Evolutionary conservation across 2,329 filamentous ascomycete species (phyloP), one percentile per base, ranked within the genome.

Genomic region (Penicillium thymicola): DNA sequence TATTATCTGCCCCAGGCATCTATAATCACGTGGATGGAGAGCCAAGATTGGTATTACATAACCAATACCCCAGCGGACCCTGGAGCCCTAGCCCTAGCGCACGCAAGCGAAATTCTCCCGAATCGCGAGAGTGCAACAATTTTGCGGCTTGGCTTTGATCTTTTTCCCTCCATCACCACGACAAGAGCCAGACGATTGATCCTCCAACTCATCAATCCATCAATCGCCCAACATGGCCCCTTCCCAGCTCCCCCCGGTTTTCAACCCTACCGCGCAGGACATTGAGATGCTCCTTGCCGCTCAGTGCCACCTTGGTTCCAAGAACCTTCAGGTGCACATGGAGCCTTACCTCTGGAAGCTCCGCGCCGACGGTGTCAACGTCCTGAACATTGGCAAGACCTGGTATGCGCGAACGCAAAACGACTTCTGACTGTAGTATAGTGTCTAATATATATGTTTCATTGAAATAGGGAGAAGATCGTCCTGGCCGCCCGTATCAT

Each of bases 261-360:
- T 99, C 89, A 94, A 96, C 85, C 90, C 94, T 76, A 97, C 94
- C 75, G 88, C 88, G 77, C 88, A 95, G 84, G 94, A 99, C 85
- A 95, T 99, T 83, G 94, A 99, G 90, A 94, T 92, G 90, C 91
- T 99, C 77, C 89, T 99, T 73, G 89, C 92, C 76, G 92, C 95
- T 75, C 92, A 97, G 84, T 87, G 84, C 82, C 95, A 99, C 82
- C 87, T 97, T 73, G 94, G 94, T 75, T 91, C 89, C 82, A 97
- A 97, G 90, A 99, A 99, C 88, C 81, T 99, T 74, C 94, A 97
- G 86, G 90, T 95, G 78, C 92, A 97, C 85, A 97, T 97, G 92
- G 91, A 96, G 83, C 90, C 92, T 71, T 99, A 99, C 86, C 89
- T 99, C 76, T 99, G 93, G 93, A 99, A 99, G 89, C 96, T 92